Conservation (phyloP, 495 filamentous ascomycete species). For the Hypoxylon lienhwacheense region DNA sequence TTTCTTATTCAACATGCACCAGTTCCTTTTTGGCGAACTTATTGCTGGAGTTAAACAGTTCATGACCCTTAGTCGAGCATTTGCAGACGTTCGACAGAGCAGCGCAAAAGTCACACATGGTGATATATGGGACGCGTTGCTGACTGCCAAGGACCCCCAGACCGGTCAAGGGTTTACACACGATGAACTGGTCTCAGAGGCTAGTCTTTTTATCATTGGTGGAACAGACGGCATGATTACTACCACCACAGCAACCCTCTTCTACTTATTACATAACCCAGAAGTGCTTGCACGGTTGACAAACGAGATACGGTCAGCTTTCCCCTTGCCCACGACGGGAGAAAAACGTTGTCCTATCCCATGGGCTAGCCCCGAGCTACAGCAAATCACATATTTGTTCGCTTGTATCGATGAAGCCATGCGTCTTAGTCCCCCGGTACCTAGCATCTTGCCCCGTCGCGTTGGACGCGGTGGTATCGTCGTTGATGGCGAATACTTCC, state of each 20-base stretch:
- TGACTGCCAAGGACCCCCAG: background rate
- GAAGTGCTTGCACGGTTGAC: no score
- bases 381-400: slow-evolving; percentile 54
- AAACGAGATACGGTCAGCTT: no score
- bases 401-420: slow-evolving; percentile 67
- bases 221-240: background rate
- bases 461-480: slow-evolving; percentile 57
- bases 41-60: background rate
- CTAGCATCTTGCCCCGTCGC: slow-evolving; percentile 57
- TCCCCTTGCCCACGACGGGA: background rate
- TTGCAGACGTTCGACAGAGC: background rate
- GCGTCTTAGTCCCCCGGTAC: slow-evolving; percentile 59
- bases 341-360: background rate
- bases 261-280: background rate
- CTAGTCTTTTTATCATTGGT: background rate
- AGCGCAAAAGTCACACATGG: background rate
- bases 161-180: background rate
- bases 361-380: background rate
- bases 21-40: background rate
- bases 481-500: slow-evolving; percentile 55
- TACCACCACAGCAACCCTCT: background rate
- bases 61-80: background rate
- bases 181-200: background rate
- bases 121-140: background rate
- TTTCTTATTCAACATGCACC: background rate